These are phyloP conservation scores for Naganishia vaughanmartiniae DNA, from an alignment of 768 basidiomycete species.

Conservation along the genomic window DNA sequence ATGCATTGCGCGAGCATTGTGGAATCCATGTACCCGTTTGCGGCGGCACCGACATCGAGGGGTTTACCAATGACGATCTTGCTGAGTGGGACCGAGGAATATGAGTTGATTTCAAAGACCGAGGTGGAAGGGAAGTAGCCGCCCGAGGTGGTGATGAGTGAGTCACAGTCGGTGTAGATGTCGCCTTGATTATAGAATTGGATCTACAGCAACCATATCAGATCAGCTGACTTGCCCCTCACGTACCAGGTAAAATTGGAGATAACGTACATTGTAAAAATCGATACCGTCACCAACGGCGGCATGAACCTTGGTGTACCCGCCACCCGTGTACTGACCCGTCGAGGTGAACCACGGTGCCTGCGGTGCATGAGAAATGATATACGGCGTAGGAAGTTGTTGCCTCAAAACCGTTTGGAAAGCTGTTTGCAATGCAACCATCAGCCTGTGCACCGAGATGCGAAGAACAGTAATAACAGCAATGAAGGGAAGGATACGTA, in stretches of 20 bases:
- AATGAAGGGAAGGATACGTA: not conserved
- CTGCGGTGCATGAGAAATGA: constrained; percentile 48
- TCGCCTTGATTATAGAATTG: constrained; percentile 53
- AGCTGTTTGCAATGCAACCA: constrained; percentile 13
- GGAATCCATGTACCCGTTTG: constrained; percentile 62
- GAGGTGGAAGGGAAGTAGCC: constrained; percentile 64
- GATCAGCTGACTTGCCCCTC: not conserved
- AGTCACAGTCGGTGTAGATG: constrained; percentile 41
- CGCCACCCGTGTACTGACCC: constrained; percentile 53
- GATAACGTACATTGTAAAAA: constrained; percentile 57
- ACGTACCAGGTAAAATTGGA: constrained; percentile 19
- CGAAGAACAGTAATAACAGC: not conserved
- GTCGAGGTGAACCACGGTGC: constrained; percentile 51
- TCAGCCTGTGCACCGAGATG: not conserved
- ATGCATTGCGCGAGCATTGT: constrained; percentile 63
- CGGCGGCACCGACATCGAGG: constrained; percentile 58
- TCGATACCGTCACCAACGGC: constrained; percentile 63
- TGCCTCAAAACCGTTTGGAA: constrained; percentile 47
- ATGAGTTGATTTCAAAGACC: constrained; percentile 62
- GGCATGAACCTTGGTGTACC: constrained; percentile 60
- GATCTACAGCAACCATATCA: constrained; percentile 32
- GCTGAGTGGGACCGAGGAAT: constrained; percentile 59
- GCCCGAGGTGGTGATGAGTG: constrained; percentile 62
- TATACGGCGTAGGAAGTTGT: constrained; percentile 42
- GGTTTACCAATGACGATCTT: constrained; percentile 79